phyloP scores from a whole-genome alignment of 1,284 basidiomycete genomes.

The Coniferiporia sulphurascens region DNA sequence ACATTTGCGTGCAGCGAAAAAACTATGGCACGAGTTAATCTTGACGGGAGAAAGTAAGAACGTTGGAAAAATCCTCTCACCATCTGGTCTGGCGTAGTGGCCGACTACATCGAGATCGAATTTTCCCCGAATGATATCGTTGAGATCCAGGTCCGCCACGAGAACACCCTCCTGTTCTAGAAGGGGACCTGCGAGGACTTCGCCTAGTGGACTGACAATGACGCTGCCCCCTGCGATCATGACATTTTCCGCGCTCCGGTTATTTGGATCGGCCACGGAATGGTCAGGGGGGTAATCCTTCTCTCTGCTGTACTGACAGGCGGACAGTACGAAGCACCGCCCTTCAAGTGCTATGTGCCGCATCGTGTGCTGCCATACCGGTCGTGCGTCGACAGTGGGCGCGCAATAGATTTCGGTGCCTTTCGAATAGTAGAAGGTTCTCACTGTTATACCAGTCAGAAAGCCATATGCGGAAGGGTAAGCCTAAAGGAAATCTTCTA shows the following conservation, averaged over 20 bases:
- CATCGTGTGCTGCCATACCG: constrained; percentile 63
- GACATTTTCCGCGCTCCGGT: constrained; percentile 46
- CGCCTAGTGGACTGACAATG: constrained; percentile 64
- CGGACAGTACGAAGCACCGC: constrained; percentile 68
- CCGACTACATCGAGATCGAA: constrained; percentile 70
- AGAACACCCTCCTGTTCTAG: constrained; percentile 56
- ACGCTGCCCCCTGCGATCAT: constrained; percentile 67
- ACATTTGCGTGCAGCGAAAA: constrained; percentile 16
- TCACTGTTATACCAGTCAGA: constrained; percentile 34
- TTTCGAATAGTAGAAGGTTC: constrained; percentile 56
- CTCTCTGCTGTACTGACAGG: constrained; percentile 59
- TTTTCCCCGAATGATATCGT: constrained; percentile 58
- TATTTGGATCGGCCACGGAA: constrained; percentile 36
- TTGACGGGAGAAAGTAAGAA: neutral
- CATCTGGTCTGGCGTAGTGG: constrained; percentile 63
- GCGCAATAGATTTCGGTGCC: constrained; percentile 66
- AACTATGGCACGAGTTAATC: constrained; percentile 2
- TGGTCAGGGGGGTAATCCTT: constrained; percentile 58
- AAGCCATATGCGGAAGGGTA: neutral
- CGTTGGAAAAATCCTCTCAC: constrained; percentile 31
- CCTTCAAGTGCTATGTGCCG: constrained; percentile 73
- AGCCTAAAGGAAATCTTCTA: constrained; percentile 21
- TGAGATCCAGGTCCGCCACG: constrained; percentile 59
- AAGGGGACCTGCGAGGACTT: constrained; percentile 65
- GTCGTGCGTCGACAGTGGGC: constrained; percentile 66